Percentiles rank a stretch among this genome's conserved stretches.
Evolutionary conservation across 768 basidiomycete genomes (phyloP).

Genomic region (Mycena rebaudengoi): DNA sequence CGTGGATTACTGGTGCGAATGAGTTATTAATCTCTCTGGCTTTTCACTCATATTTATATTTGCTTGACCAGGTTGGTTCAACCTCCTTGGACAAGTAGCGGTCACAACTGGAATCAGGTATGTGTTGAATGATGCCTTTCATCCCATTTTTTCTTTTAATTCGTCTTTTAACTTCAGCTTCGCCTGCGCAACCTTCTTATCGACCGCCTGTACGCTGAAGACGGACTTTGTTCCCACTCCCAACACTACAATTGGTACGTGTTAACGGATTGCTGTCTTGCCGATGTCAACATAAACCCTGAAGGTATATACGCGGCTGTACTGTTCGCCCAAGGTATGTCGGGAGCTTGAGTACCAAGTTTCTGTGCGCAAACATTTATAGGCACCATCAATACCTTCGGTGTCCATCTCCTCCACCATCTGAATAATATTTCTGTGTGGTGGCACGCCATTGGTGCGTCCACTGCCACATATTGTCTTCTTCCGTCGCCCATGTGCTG

Average conservation of each 20-base stretch:
- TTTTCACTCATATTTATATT: neutral
- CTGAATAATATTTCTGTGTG: constrained; percentile 79
- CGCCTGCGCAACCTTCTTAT: constrained; percentile 73
- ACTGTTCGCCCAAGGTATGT: constrained; percentile 67
- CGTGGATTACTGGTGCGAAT: constrained; percentile 71
- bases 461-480: too few species aligned
- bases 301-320: constrained; percentile 71
- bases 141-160: neutral
- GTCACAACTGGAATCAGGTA: constrained; percentile 79
- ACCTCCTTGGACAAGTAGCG: constrained; percentile 78
- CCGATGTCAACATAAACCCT: neutral
- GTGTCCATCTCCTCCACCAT: constrained; percentile 67
- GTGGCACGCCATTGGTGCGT: constrained; percentile 71
- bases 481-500: neutral
- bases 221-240: constrained; percentile 66
- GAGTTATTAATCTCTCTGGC: too few species aligned
- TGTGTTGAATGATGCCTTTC: constrained; percentile 12
- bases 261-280: neutral
- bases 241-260: constrained; percentile 67
- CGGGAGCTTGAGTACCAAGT: neutral
- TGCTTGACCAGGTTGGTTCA: constrained; percentile 65
- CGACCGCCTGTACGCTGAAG: constrained; percentile 67
- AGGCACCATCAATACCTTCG: constrained; percentile 79
- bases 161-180: constrained; percentile 51
- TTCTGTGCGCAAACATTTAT: constrained; percentile 49